Base-by-base conservation (phyloP, 768 basidiomycete species). In the Leccinum arenicola region DNA sequence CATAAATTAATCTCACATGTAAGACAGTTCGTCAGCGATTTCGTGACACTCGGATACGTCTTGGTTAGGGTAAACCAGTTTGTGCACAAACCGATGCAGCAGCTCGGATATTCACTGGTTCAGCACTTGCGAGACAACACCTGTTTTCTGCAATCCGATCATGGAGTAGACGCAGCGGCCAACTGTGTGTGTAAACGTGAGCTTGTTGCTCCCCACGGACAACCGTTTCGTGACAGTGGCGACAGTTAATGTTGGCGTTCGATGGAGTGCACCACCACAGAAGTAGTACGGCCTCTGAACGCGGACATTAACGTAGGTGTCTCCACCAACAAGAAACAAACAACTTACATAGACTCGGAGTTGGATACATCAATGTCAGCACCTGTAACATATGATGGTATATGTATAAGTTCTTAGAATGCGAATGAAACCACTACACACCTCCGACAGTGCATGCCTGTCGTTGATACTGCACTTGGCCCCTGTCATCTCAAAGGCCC, bases 381-480 rank as follows among this genome's bases (percentile, higher is more conserved):
- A 15, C 89, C 89, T 88, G 60, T 33, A 31, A 43, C 27, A 33
- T n/a, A 40, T 40, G 38, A 17, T n/a, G 38, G 5, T 15, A 14
- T 38, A 9, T 35, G 35, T 59, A 36, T 27, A 54, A 47, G 45
- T 21, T 6, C 33, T 61, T 21, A 27, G 27, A 27, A 27, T 27
- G 52, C 12, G 52, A 57, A 58, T 25, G 54, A 60, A 61, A 25
- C 51, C 35, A 58, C 23, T 33, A 69, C 81, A 63, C 61, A 88
- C 90, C 84, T 70, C 87, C 85, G 11, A 89, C 87, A 6, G 89
- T 86, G 92, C 95, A 95, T 6, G 86, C 75, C 56, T 86, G 82
- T 68, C 91, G 91, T 68, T 95, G 94, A 17, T 95, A 79, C 66
- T 93, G 91, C 56, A 94, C 74, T 61, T 81, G 78, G 0, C 93